Base-by-base conservation (phyloP, 2,329 filamentous ascomycete species). In the Aspergillus proliferans region DNA sequence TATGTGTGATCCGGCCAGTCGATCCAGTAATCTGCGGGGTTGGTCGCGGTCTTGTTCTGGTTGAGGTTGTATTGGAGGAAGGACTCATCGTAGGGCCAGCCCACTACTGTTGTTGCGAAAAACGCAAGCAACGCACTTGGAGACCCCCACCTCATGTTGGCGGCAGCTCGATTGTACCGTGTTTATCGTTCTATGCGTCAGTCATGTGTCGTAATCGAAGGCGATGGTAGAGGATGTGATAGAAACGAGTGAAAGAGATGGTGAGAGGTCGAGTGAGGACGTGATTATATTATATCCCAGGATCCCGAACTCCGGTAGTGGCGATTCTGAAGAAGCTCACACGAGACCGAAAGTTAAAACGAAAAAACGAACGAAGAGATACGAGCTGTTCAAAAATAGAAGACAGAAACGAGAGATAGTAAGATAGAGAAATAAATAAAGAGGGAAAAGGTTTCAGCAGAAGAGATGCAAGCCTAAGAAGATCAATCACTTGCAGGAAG, bases 61-160 rank as follows among this genome's bases (percentile, higher is more conserved):
- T 85, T 85, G 52, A 85, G 69, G 58, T 85, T 85, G 66, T 76
- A 84, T 38, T 75, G 71, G 42, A 71, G 69, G 46, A 79, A 69
- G 3, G 66, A 65, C 39, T 75, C 70, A 49, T 79, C 76, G 53
- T 80, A 82, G 19, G 70, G 70, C 69, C 69, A 72, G 41, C 59
- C 58, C 46, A 39, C 48, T 43, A 55, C 58, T 19, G 55, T 51
- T 12, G 52, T 45, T 46, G 55, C 62, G 45, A 64, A 65, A 46
- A 62, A 55, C 47, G 61, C 56, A 48, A 70, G 50, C 48, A 66
- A 48, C 15, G 53, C 47, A 49, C 58, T 49, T 46, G 53, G 47
- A 48, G 53, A 53, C 52, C 53, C 57, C 65, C 59, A 64, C 60
- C 60, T 54, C 68, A 71, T 70, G 42, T 28, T 50, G 43, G 50